Evolutionary conservation across 2,329 filamentous ascomycete genomes (phyloP).

Genomic region (Diaporthe ampelina): DNA sequence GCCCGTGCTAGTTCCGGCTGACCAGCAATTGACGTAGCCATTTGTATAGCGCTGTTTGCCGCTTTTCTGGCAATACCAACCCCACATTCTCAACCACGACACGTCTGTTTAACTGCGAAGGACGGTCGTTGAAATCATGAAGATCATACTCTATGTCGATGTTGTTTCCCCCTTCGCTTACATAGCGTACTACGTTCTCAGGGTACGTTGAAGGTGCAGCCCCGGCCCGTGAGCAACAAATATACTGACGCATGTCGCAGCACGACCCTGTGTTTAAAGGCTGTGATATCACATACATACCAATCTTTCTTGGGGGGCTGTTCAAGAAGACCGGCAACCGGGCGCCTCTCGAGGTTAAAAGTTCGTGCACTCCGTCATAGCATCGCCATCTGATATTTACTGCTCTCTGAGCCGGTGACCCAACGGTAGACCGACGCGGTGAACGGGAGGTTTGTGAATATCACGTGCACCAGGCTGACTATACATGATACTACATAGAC

Average conservation of each 20-base stretch:
- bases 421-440: not conserved
- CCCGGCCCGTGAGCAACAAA: not conserved
- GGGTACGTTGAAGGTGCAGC: conserved; percentile 48
- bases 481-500: conserved; percentile 46
- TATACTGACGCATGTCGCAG: conserved; percentile 9
- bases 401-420: not conserved
- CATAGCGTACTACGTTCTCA: conserved; percentile 54
- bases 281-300: conserved; percentile 52
- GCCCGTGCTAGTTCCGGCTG: too few species aligned
- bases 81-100: not conserved
- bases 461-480: not conserved
- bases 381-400: too few species aligned
- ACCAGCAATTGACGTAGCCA: not conserved
- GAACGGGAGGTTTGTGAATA: not conserved
- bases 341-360: conserved; percentile 54
- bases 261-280: conserved; percentile 34
- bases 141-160: conserved; percentile 57
- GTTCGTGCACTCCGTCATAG: conserved; percentile 44
- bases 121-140: conserved; percentile 38
- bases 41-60: not conserved
- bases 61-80: too few species aligned
- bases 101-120: not conserved
- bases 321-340: conserved; percentile 56
- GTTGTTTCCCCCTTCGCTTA: conserved; percentile 58
- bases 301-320: conserved; percentile 55